phyloP scores from a whole-genome alignment of 169 alveolate species.

The Pseudocohnilembus persalinus region DNA sequence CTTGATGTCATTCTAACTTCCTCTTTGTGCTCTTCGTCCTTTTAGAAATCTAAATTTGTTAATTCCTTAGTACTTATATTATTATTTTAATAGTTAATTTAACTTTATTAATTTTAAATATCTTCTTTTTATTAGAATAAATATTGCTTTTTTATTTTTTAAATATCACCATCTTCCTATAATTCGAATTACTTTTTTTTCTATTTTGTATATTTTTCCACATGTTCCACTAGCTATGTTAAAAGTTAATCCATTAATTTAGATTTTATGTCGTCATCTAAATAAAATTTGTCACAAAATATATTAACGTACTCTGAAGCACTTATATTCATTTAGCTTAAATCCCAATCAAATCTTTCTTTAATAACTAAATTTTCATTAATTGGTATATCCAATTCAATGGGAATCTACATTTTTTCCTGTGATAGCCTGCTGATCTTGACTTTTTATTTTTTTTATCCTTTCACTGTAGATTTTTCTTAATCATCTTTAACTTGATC shows the following conservation, averaged over 20 bases:
- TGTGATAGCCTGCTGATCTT: conserved; percentile 5
- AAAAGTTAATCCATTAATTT: not conserved
- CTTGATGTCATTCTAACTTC: conserved; percentile 6
- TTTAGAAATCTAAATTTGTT: not conserved
- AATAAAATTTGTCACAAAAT: conserved; percentile 14
- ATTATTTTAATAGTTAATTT: too few species aligned
- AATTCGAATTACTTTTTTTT: not conserved
- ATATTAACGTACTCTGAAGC: not conserved
- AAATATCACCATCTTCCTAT: not conserved
- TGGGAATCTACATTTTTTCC: conserved; percentile 9
- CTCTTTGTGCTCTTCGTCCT: not conserved
- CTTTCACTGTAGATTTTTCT: not conserved
- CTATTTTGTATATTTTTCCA: conserved; percentile 2
- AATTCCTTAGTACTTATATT: not conserved
- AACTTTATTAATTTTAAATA: not conserved
- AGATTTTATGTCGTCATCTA: conserved; percentile 2
- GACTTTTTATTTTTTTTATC: conserved; percentile 4
- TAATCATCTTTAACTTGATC: not conserved
- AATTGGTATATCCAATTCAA: conserved; percentile 23
- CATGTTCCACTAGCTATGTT: not conserved
- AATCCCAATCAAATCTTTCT: conserved; percentile 22
- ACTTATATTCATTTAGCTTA: conserved; percentile 14
- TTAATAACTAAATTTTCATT: conserved; percentile 1
- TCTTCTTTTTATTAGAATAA: conserved; percentile 7
- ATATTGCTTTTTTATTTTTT: conserved; percentile 11